Percentiles rank a stretch among this genome's conserved stretches.
Evolutionary conservation across 139 green algal genomes (phyloP).

Genomic region (Parachlorella kessleri): DNA sequence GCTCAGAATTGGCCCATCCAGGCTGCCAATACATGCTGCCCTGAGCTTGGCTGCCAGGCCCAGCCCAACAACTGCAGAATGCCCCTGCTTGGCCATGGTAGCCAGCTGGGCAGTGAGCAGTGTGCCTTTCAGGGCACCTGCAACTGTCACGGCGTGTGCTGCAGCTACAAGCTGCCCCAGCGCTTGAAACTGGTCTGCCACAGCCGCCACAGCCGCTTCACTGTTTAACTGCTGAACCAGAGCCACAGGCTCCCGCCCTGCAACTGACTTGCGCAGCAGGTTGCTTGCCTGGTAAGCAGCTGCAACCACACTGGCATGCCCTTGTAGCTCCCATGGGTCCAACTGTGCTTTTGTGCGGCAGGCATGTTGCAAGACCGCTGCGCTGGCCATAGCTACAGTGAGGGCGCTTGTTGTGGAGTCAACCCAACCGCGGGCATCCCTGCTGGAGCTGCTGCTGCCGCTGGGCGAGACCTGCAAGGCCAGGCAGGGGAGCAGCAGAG

Average conservation of each 20-base stretch:
- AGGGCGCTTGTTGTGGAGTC: too few species aligned
- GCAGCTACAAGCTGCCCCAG: not conserved
- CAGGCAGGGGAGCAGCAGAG: constrained; percentile 6
- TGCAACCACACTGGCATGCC: not conserved
- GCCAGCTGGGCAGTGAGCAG: not conserved
- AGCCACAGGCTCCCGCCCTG: too few species aligned
- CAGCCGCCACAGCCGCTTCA: too few species aligned
- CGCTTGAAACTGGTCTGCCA: too few species aligned
- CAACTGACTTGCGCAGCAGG: not conserved
- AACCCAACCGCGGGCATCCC: too few species aligned
- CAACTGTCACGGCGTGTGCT: not conserved
- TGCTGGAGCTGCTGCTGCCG: not conserved
- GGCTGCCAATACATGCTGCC: not conserved
- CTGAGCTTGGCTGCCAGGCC: constrained; percentile 3
- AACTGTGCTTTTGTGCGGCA: too few species aligned
- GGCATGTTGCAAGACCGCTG: too few species aligned
- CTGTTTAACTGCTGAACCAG: too few species aligned
- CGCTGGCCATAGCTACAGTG: too few species aligned
- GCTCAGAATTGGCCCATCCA: too few species aligned
- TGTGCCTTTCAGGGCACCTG: not conserved
- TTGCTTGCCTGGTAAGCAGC: constrained; percentile 13
- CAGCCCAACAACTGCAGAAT: constrained; percentile 15
- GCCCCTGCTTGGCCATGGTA: constrained; percentile 11
- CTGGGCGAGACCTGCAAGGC: not conserved
- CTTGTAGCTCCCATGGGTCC: not conserved